Evolutionary conservation across 2,329 filamentous ascomycete species (phyloP).

Genomic region (Verticillium albo-atrum): DNA sequence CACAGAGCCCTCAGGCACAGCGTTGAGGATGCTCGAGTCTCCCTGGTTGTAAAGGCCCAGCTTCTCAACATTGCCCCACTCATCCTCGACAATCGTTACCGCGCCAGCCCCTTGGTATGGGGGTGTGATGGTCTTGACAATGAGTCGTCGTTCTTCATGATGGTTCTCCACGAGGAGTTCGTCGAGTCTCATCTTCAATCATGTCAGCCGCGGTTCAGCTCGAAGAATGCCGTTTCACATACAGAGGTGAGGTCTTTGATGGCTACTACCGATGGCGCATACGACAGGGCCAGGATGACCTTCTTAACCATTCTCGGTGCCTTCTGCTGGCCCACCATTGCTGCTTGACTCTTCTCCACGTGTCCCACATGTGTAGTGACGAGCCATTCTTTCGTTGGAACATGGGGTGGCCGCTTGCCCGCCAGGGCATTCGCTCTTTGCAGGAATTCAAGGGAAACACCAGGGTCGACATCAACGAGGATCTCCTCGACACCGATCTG

Average conservation of each 20-base stretch:
- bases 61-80: constrained; percentile 28
- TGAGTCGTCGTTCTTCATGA: constrained; percentile 24
- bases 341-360: neutral
- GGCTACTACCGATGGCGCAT: constrained; percentile 13
- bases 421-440: constrained; percentile 13
- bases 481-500: constrained; percentile 15
- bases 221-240: neutral
- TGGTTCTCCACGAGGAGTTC: constrained; percentile 25
- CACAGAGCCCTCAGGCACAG: constrained; percentile 23
- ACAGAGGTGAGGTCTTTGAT: constrained; percentile 9
- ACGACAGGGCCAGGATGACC: constrained; percentile 15
- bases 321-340: constrained; percentile 2
- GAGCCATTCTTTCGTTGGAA: constrained; percentile 7
- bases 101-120: constrained; percentile 27
- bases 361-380: constrained; percentile 13
- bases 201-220: neutral
- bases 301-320: constrained; percentile 18
- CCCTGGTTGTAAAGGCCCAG: constrained; percentile 32
- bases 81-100: constrained; percentile 29
- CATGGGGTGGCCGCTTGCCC: constrained; percentile 13
- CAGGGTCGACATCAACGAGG: constrained; percentile 16
- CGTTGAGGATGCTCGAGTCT: constrained; percentile 23
- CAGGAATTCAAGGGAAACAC: constrained; percentile 14
- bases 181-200: constrained; percentile 20
- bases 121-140: constrained; percentile 23